Conservation (phyloP, 257 asterid genomes). For the Hygrophila difformis region DNA sequence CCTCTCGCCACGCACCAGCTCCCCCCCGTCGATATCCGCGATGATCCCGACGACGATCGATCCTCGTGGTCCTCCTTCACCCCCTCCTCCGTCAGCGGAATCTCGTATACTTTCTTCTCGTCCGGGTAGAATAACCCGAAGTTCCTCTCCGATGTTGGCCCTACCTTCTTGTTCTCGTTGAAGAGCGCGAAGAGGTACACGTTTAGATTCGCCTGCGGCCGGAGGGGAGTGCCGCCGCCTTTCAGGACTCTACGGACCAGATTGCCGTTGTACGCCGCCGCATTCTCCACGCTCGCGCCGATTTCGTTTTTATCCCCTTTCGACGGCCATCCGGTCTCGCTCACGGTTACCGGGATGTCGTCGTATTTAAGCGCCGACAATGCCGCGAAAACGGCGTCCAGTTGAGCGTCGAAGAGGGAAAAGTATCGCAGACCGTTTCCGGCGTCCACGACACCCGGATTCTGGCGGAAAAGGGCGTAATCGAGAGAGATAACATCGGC, state of each 20-base stretch:
- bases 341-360: conserved; percentile 44
- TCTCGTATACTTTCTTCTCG: conserved; percentile 55
- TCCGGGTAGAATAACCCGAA: conserved; percentile 84
- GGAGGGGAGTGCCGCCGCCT: conserved; percentile 81
- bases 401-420: conserved; percentile 77
- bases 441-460: conserved; percentile 69
- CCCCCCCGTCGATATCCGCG: conserved; percentile 47
- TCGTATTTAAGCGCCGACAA: conserved; percentile 57
- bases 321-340: conserved; percentile 98
- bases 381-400: conserved; percentile 88
- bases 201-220: conserved; percentile 52
- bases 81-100: conserved; percentile 59
- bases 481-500: conserved; percentile 67
- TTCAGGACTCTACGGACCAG: conserved; percentile 54
- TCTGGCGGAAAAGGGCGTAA: conserved; percentile 72
- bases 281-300: conserved; percentile 67
- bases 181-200: conserved; percentile 75
- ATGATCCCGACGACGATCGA: conserved; percentile 36
- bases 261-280: conserved; percentile 83
- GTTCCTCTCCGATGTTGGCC: conserved; percentile 88
- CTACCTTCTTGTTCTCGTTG: conserved; percentile 79
- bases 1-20: conserved; percentile 88
- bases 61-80: conserved; percentile 28
- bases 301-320: conserved; percentile 69
- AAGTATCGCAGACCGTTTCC: conserved; percentile 63